Conservation (phyloP, 2,329 filamentous ascomycete species). For the Fusarium humuli region DNA sequence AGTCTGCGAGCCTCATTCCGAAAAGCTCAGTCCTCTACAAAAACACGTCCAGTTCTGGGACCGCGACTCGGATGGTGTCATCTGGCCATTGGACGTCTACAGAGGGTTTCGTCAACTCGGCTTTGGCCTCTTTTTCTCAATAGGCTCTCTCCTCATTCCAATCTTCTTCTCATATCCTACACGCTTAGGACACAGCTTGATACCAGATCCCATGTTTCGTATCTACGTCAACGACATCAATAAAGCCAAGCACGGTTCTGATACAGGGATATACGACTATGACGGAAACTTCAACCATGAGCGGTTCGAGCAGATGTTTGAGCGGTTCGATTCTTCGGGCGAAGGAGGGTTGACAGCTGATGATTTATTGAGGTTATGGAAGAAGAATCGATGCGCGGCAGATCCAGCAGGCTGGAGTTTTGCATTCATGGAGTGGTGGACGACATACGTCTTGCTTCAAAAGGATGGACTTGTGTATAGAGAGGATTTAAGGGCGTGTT, state of each 20-base stretch:
- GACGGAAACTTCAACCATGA: constrained; percentile 62
- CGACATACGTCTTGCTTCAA: constrained; percentile 64
- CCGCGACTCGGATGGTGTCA: constrained; percentile 53
- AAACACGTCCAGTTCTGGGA: constrained; percentile 58
- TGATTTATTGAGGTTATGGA: constrained; percentile 53
- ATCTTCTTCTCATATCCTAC: constrained; percentile 60
- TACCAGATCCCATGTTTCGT: constrained; percentile 55
- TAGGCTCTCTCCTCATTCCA: constrained; percentile 56
- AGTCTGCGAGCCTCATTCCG: not conserved
- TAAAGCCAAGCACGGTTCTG: constrained; percentile 60
- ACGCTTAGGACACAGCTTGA: constrained; percentile 46
- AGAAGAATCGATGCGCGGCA: constrained; percentile 52
- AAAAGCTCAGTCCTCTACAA: constrained; percentile 46
- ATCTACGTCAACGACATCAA: constrained; percentile 55
- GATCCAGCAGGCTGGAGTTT: constrained; percentile 41
- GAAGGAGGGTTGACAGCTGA: constrained; percentile 50
- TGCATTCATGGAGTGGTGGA: constrained; percentile 44
- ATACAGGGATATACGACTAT: constrained; percentile 60
- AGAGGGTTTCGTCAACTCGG: constrained; percentile 55
- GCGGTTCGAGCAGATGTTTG: constrained; percentile 62
- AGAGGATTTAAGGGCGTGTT: constrained; percentile 58
- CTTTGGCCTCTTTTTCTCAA: constrained; percentile 55
- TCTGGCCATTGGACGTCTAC: constrained; percentile 55
- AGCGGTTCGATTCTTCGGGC: constrained; percentile 57
- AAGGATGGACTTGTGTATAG: constrained; percentile 67